Conservation (phyloP, 352 stramenopile species). For the Globisporangium heterothallicum region DNA sequence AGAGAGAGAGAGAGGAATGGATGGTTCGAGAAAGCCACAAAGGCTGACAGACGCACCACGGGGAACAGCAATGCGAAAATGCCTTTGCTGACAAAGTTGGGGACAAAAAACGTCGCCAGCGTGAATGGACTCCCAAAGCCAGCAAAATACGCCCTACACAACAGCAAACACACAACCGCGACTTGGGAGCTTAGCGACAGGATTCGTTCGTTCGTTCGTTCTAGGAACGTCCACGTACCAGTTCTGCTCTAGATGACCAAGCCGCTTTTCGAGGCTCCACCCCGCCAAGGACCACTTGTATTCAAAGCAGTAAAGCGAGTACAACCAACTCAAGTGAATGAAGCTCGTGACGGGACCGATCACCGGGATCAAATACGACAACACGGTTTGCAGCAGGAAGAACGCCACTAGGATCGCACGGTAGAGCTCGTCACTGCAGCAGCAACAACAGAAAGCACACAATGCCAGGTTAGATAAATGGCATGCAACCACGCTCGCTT, state of each 20-base stretch:
- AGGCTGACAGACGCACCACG: constrained; percentile 44
- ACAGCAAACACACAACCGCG: background rate
- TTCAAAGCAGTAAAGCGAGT: constrained; percentile 89
- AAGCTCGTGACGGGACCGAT: constrained; percentile 75
- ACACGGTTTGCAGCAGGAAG: constrained; percentile 80
- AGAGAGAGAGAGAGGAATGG: background rate
- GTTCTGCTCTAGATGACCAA: constrained; percentile 79
- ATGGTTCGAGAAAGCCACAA: background rate
- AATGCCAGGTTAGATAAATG: background rate
- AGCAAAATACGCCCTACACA: constrained; percentile 71
- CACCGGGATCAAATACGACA: constrained; percentile 77
- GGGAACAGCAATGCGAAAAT: constrained; percentile 86
- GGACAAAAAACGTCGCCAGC: constrained; percentile 84
- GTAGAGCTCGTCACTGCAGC: constrained; percentile 71
- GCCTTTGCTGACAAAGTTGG: constrained; percentile 88
- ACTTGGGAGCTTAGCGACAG: background rate
- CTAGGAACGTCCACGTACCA: constrained; percentile 30
- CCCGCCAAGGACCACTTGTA: constrained; percentile 88
- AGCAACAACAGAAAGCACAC: background rate
- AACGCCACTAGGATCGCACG: constrained; percentile 82
- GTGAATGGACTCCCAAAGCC: constrained; percentile 85
- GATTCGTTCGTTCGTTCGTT: no score
- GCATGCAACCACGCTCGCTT: background rate
- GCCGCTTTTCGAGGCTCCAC: constrained; percentile 77
- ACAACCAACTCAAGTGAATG: constrained; percentile 83